Evolutionary conservation across 192 early-diverging fungal genomes (phyloP).

Genomic region (Entomortierella chlamydospora): DNA sequence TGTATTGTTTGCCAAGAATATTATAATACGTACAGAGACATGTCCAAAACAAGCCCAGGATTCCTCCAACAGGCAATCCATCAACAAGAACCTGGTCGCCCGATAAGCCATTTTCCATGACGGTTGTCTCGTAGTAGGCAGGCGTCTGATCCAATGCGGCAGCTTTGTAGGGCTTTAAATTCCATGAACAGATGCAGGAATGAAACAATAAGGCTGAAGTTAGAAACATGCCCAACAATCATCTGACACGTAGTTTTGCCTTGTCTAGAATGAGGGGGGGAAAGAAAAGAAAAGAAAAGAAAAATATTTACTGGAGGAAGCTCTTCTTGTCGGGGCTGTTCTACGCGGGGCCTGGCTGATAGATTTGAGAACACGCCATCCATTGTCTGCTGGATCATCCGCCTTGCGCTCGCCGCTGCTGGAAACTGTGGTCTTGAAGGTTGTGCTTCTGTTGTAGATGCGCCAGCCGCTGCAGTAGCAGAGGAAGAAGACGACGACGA

Average conservation of each 20-base stretch:
- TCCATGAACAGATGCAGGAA: neutral
- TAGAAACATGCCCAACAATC: neutral
- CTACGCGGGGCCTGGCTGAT: conserved; percentile 63
- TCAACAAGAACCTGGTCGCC: conserved; percentile 91
- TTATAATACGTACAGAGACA: conserved; percentile 71
- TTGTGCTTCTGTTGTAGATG: neutral
- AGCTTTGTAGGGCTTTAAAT: conserved; percentile 72
- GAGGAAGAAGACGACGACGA: neutral
- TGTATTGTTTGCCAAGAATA: no score
- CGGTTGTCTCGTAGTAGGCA: conserved; percentile 83
- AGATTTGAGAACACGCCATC: conserved; percentile 70
- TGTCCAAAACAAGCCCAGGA: conserved; percentile 83
- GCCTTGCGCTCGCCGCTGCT: conserved; percentile 15
- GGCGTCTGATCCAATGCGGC: conserved; percentile 81
- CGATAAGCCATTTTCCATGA: conserved; percentile 73
- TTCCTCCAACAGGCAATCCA: conserved; percentile 88
- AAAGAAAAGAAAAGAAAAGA: no score
- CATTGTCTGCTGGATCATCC: conserved; percentile 51
- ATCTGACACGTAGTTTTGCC: neutral
- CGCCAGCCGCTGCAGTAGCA: neutral
- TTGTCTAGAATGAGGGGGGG: neutral
- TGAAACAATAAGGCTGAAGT: neutral
- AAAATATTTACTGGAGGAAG: conserved; percentile 65
- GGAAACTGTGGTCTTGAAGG: conserved; percentile 17
- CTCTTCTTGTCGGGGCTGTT: conserved; percentile 57